Evolutionary conservation across 352 stramenopile species (phyloP).

Genomic region (Phytophthora syringae): DNA sequence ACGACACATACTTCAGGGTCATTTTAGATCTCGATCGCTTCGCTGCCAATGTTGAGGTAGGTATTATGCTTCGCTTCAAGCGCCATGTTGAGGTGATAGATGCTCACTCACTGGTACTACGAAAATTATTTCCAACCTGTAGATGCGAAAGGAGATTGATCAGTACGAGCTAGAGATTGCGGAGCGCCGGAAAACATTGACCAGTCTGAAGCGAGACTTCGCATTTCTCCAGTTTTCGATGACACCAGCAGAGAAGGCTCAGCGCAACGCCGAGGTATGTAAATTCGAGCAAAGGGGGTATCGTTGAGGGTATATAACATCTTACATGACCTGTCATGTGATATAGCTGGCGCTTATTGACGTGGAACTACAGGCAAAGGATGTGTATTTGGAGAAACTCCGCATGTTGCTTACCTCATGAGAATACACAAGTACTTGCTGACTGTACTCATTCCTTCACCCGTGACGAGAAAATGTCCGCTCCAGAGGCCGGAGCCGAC

Average conservation of each 20-base stretch:
- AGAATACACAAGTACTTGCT: neutral
- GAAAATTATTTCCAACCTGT: neutral
- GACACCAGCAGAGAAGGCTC: slow-evolving; percentile 50
- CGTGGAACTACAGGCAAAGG: slow-evolving; percentile 70
- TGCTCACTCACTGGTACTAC: neutral
- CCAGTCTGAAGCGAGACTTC: slow-evolving; percentile 51
- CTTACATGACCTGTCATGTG: neutral
- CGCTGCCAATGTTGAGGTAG: slow-evolving; percentile 60
- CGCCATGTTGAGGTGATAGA: neutral
- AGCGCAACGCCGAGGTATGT: slow-evolving; percentile 65
- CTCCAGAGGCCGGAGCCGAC: slow-evolving; percentile 33
- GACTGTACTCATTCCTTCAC: slow-evolving; percentile 1
- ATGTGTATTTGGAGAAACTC: slow-evolving; percentile 73
- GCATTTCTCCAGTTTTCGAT: slow-evolving; percentile 52
- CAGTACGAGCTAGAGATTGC: slow-evolving; percentile 69
- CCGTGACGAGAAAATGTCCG: slow-evolving; percentile 36
- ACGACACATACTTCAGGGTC: slow-evolving; percentile 60
- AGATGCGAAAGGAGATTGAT: slow-evolving; percentile 65
- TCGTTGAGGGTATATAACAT: too few relatives aligned
- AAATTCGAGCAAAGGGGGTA: neutral
- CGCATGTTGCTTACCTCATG: slow-evolving; percentile 41
- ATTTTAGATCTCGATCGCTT: slow-evolving; percentile 72
- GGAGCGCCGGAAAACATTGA: slow-evolving; percentile 40
- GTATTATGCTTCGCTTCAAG: neutral
- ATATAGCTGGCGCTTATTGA: slow-evolving; percentile 73